These are phyloP conservation scores for Diplodia sapinea DNA, from an alignment of 2,329 filamentous ascomycete species.

Conservation along the genomic window DNA sequence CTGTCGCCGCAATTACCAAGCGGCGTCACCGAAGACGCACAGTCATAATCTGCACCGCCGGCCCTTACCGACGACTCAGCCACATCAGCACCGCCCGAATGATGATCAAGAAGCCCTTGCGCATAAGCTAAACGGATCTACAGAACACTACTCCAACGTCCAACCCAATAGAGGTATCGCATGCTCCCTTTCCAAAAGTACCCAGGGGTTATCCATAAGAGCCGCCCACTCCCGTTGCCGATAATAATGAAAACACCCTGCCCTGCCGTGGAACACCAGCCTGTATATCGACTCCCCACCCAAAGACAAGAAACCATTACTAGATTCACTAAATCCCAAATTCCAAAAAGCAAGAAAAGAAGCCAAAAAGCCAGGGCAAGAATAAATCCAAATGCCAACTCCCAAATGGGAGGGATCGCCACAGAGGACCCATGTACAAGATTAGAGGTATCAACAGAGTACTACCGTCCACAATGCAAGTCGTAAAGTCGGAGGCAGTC, in stretches of 20 bases:
- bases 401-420: neutral
- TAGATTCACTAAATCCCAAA: neutral
- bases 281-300: conserved; percentile 21
- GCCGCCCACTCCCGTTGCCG: conserved; percentile 4
- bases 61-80: conserved; percentile 16
- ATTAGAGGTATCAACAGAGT: conserved; percentile 30
- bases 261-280: conserved; percentile 7
- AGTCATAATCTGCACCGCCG: conserved; percentile 3
- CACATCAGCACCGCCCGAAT: conserved; percentile 21
- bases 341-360: neutral
- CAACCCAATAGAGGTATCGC: conserved; percentile 26
- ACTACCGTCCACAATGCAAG: conserved; percentile 28
- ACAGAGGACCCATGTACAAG: conserved; percentile 26
- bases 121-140: conserved; percentile 26
- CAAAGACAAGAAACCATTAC: neutral
- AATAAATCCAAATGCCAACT: conserved; percentile 1
- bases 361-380: neutral
- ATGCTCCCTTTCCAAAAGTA: conserved; percentile 24
- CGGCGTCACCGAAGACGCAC: conserved; percentile 20
- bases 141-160: conserved; percentile 27
- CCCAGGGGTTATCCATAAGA: conserved; percentile 18
- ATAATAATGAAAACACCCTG: conserved; percentile 6
- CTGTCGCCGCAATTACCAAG: conserved; percentile 19
- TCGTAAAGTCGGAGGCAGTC: conserved; percentile 31
- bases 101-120: conserved; percentile 8